Base-by-base conservation (phyloP, 768 basidiomycete species). In the Clitopilus hobsonii region DNA sequence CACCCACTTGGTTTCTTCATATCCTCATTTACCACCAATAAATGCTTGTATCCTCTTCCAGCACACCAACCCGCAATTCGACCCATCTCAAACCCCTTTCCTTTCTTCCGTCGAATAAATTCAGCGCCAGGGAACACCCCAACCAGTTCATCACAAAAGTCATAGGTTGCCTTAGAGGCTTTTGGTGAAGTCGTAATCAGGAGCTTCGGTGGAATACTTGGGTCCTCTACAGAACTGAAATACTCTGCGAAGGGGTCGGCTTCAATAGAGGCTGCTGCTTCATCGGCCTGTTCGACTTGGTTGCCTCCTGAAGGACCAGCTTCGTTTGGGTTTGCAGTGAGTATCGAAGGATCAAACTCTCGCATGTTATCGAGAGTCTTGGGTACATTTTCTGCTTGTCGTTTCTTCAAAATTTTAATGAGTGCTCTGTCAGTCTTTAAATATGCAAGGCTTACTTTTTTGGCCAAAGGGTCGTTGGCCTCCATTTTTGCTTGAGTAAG, bases 11-110 rank as follows among this genome's bases (percentile, higher is more conserved):
- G 90, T 66, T 87, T 88, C 67, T 94, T 94, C 78, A 86, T 87
- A 62, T 98, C 91, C 65, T 99, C 97, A 59, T 98, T 98, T 28
- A 98, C 91, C 2, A 99, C 92, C 38, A 91, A 78, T 58, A 98
- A 66, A 59, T 95, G 92, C 41, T 87, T 88, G 67, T 92, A 99
- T 2, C 88, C 89, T 63, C 97, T 75, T 38, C 85, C 88, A 11
- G 89, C 87, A 20, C 94, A 94, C 97, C 97, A 99, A 2, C 88
- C 83, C 26, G 95, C 91, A 64, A 98, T 91, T 56, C 86, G 76
- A 0, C 95, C 95, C 62, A 96, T 73, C 71, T 96, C 94, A 63
- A 91, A 96, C 0, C 91, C 92, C 61, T 91, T 88, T 1, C 92
- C 91, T 67, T 90, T 93, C 63, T 90, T 91, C 60, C 95, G 74